Evolutionary conservation across 306 rosid genomes (phyloP), one percentile per base, ranked within the genome.

Genomic region (Cucurbita argyrosperma): DNA sequence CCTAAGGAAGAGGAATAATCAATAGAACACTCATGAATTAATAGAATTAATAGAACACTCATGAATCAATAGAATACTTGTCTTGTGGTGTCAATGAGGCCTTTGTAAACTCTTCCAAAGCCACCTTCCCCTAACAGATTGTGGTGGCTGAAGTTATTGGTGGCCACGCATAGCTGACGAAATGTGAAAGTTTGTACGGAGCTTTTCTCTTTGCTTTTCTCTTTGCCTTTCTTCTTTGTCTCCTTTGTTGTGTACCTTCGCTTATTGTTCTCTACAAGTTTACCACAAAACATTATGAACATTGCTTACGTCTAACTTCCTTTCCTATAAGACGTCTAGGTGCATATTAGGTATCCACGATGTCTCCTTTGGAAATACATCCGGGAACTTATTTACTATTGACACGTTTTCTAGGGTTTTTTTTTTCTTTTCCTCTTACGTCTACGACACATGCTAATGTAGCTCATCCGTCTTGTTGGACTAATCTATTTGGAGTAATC

Each of bases 81-180:
- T 39, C 83, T 65, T 23, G 74, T 68, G 82, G 76, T 67, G 60
- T 79, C 77, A 58, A 92, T 63, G 57, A 59, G 50, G 67, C 98
- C 98, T 80, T 83, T 84, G 81, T 88, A 90, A 10, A 92, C 98
- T 55, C 93, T 87, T 30, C 96, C 96, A 75, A 90, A 92, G 38
- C 96, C 98, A 12, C 98, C 98, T 87, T 90, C 98, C 0, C 98
- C 98, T 10, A 92, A 72, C 74, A 90, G 79, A 40, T 87, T 78
- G 3, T 73, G 79, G 16, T 77, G 80, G 61, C 85, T 87, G 81
- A 92, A 92, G 72, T 90, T 85, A 63, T 84, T 79, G 13, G 97
- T 90, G 35, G 95, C 97, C 52, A 68, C 87, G 42, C 87, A 85
- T 56, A 92, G 82, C 77, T 92, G 96, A 1, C 82, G 78, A 75